Evolutionary conservation across 1,139 yeast genomes (phyloP).

Genomic region (Yamadazyma triangularis): DNA sequence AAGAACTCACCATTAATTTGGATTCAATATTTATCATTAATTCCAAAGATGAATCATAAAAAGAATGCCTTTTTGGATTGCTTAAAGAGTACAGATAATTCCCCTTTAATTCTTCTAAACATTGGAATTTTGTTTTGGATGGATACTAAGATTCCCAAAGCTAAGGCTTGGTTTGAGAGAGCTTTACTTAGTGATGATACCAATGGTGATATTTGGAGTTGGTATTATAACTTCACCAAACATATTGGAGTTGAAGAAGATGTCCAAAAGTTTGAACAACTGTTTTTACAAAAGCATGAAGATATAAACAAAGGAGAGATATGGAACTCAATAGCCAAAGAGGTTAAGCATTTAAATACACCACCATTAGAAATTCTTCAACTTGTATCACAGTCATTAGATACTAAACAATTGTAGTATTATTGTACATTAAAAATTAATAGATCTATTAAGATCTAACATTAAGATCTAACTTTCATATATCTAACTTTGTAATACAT

Average conservation of each 20-base stretch:
- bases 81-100: conserved; percentile 58
- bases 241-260: conserved; percentile 23
- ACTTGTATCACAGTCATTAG: conserved; percentile 15
- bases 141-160: conserved; percentile 61
- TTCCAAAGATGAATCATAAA: conserved; percentile 51
- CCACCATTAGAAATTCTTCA: conserved; percentile 32
- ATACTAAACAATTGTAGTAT: conserved; percentile 3
- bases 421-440: conserved; percentile 2
- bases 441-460: not conserved
- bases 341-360: conserved; percentile 35
- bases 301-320: conserved; percentile 55
- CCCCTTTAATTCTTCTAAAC: conserved; percentile 52
- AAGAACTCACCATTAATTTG: conserved; percentile 62
- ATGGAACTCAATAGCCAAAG: conserved; percentile 52
- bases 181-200: conserved; percentile 49
- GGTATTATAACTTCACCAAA: conserved; percentile 46
- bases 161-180: conserved; percentile 72
- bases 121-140: conserved; percentile 70
- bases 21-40: conserved; percentile 52
- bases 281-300: conserved; percentile 26
- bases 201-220: conserved; percentile 78
- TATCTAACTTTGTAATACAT: conserved; percentile 11
- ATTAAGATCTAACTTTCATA: too few relatives aligned
- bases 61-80: conserved; percentile 72
- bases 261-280: conserved; percentile 11